Base-by-base conservation (phyloP, 2,329 filamentous ascomycete genomes). In the Chaetomium olivaceum region DNA sequence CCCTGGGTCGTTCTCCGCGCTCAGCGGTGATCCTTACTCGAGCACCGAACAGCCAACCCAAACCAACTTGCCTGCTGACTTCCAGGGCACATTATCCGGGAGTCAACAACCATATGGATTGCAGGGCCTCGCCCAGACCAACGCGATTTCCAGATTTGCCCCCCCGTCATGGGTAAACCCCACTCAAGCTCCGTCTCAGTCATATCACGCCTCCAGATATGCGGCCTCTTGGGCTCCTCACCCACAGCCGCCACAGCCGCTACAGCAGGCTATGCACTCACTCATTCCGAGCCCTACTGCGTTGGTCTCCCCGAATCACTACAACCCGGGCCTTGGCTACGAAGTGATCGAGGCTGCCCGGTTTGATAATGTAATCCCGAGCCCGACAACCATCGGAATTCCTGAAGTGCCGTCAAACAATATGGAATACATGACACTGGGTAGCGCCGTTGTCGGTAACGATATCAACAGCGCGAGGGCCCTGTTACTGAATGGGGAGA, bases 391-490 rank as follows among this genome's bases (percentile, higher is more conserved):
- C 36, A 36, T 9, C 55, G 25, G 16, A 2, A 27, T 56, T 50
- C 46, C 39, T 3, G 36, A 54, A 11, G 16, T 55, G 12, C 7
- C 2, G 11, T 2, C 21, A 3, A 19, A 19, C 9, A 31, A 8
- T 9, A 36, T 59, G 9, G 62, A 62, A 1, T 60, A 58, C 19
- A 55, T 31, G 2, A 54, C 61, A 6, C 50, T 69, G 11, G 63
- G 67, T n/a, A 8, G 57, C 21, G 63, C 70, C 25, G 61, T 64
- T n/a, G 48, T 65, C 2, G 29, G 25, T 3, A 62, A 36, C 29
- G 52, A 64, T 21, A 8, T 62, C 19, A 31, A 29, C 11, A 5
- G n/a, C 12, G 57, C 46, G 7, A 29, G 16, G 16, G 21, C 29
- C 23, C 27, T 65, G 8, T 29, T 67, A 3, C 50, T 31, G 0